These are phyloP conservation scores for Parachlorella kessleri DNA, from an alignment of 139 green algal genomes.

Conservation along the genomic window DNA sequence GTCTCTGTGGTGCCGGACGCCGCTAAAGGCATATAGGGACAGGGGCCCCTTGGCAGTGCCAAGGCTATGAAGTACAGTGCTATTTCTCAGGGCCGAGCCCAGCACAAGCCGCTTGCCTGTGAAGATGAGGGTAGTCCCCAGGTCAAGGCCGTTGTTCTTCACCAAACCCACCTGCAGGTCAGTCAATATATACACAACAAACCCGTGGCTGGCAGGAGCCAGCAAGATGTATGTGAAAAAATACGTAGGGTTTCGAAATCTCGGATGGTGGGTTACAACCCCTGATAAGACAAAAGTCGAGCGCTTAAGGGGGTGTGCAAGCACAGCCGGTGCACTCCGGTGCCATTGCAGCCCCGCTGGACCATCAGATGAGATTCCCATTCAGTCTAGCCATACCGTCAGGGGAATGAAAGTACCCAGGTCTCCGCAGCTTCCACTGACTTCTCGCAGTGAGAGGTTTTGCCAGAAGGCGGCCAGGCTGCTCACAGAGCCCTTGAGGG, in stretches of 20 bases:
- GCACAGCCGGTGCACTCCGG: no score
- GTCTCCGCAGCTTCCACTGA: slow-evolving; percentile 66
- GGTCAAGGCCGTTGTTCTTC: slow-evolving; percentile 56
- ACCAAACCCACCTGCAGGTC: slow-evolving; percentile 66
- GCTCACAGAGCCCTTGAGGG: no score
- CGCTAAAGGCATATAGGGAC: no score
- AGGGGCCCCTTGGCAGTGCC: no score
- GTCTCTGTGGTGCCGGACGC: no score
- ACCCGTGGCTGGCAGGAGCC: no score
- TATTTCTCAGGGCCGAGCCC: background rate
- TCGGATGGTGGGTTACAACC: no score
- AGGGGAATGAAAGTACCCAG: slow-evolving; percentile 81
- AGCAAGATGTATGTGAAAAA: no score
- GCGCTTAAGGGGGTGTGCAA: background rate
- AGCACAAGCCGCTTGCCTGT: slow-evolving; percentile 40
- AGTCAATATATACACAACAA: no score
- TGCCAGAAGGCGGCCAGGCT: background rate
- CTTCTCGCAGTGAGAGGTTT: slow-evolving; percentile 9
- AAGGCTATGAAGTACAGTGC: background rate
- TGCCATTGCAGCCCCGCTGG: no score
- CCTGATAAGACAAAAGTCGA: background rate
- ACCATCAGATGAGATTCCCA: no score
- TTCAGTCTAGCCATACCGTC: slow-evolving; percentile 22
- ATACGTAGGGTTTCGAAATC: no score
- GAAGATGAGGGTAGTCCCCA: slow-evolving; percentile 79